Conservation (phyloP, 495 filamentous ascomycete genomes). For the Penicillium desertorum region DNA sequence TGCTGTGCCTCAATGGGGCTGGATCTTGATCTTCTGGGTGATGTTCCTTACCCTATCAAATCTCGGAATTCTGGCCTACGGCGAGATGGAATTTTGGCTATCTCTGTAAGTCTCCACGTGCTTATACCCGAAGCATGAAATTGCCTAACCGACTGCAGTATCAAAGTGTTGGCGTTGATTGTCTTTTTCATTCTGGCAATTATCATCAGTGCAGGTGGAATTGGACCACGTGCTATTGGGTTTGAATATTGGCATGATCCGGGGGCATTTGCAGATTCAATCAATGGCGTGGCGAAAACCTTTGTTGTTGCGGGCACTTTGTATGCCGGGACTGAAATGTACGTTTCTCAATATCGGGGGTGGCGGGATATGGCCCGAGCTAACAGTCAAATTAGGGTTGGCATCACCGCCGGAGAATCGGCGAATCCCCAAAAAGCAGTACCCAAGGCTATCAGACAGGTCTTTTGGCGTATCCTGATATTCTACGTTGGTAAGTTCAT, state of each 20-base stretch:
- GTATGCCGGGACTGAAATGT: slow-evolving; percentile 69
- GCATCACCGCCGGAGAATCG: slow-evolving; percentile 68
- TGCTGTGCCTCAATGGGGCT: slow-evolving; percentile 52
- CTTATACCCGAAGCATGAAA: not conserved
- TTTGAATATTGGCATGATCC: slow-evolving; percentile 66
- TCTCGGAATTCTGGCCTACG: slow-evolving; percentile 64
- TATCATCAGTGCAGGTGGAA: slow-evolving; percentile 62
- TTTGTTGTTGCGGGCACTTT: slow-evolving; percentile 73
- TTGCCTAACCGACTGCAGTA: slow-evolving; percentile 23
- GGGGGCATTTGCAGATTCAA: slow-evolving; percentile 65
- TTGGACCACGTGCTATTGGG: slow-evolving; percentile 55
- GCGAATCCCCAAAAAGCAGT: slow-evolving; percentile 60
- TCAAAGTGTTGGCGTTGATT: slow-evolving; percentile 56
- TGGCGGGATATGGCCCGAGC: not conserved
- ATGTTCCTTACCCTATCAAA: slow-evolving; percentile 43
- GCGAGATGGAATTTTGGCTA: slow-evolving; percentile 57
- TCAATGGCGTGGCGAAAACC: slow-evolving; percentile 51
- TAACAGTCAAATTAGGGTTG: slow-evolving; percentile 44
- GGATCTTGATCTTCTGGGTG: slow-evolving; percentile 67
- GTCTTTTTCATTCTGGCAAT: slow-evolving; percentile 69
- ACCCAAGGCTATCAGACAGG: slow-evolving; percentile 64
- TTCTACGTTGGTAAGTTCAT: slow-evolving; percentile 64
- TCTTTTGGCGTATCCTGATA: slow-evolving; percentile 69
- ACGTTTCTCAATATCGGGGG: not conserved
- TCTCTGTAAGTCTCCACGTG: slow-evolving; percentile 26